Percentiles rank a stretch among this genome's conserved stretches.
These are phyloP conservation scores for Pharus latifolius DNA, from an alignment of 176 grass and related monocot species.

Conservation along the genomic window DNA sequence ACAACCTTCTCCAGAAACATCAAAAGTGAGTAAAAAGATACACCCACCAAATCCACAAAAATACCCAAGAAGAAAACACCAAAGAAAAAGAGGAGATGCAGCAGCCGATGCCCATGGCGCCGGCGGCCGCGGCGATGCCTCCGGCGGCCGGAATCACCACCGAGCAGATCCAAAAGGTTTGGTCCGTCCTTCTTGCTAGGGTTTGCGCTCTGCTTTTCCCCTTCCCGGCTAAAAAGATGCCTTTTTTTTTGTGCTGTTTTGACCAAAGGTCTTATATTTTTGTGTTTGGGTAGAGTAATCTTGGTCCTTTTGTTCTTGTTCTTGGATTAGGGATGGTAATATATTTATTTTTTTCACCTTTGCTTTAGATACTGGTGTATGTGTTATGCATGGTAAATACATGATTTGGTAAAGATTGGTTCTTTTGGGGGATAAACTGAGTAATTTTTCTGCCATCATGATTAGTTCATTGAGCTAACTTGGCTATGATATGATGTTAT, in stretches of 20 bases:
- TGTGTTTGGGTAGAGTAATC: not conserved
- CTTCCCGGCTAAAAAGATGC: not conserved
- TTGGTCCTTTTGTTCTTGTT: not conserved
- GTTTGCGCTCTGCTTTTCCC: not conserved
- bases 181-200: constrained; percentile 4
- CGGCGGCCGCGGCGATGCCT: constrained; percentile 11
- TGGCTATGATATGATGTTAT: too few relatives aligned
- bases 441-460: too few relatives aligned
- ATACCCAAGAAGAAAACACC: not conserved
- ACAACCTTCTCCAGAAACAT: not conserved
- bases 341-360: too few relatives aligned
- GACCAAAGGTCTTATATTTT: not conserved
- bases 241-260: not conserved
- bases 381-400: too few relatives aligned
- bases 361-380: too few relatives aligned
- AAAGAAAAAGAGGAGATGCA: constrained; percentile 44
- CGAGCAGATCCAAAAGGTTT: constrained; percentile 96
- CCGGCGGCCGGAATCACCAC: constrained; percentile 64
- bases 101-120: constrained; percentile 55
- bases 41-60: not conserved
- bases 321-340: not conserved
- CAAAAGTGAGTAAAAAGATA: not conserved
- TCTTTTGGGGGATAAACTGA: too few relatives aligned
- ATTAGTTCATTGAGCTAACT: too few relatives aligned
- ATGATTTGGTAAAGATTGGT: too few relatives aligned